Base-by-base conservation (phyloP, 2,329 filamentous ascomycete genomes). In the Xylaria digitata region DNA sequence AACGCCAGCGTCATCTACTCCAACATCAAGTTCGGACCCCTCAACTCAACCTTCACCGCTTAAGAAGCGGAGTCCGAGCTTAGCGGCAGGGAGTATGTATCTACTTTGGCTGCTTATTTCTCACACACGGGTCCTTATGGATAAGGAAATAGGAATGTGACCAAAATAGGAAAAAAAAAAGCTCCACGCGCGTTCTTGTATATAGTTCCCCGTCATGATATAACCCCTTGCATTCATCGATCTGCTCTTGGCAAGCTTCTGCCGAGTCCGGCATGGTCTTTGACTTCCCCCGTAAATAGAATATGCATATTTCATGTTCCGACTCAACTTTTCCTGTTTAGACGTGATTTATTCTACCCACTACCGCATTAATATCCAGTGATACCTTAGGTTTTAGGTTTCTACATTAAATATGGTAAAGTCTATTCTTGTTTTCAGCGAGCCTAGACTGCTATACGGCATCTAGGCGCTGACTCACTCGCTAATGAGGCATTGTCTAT, bases 11-110 rank as follows among this genome's bases (percentile, higher is more conserved):
- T 85, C 61, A 75, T 74, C 43, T 85, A 78, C 77, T 84, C 82
- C 48, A 84, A 84, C 78, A 84, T 85, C 78, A 82, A 80, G 77
- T 78, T 82, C 70, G 83, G 83, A 3, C 79, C 82, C 53, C 79
- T 85, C 72, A 79, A 79, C 72, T 82, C 80, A 6, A 85, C 83
- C 66, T 84, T 75, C 70, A 65, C 62, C 32, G 21, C 54, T 5
- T 70, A 70, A 60, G 58, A 34, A 40, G 21, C n/a, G 48, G 13
- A 11, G 30, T 30, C 26, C 19, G 13, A 34, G 32, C 34, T 46
- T 30, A 23, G 32, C 54, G 45, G n/a, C 37, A 9, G 17, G 17
- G 21, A 17, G n/a, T 17, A 26, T 19, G 13, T 26, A 5, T n/a
- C 26, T 34, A 1, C n/a, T 61, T 32, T 19, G 15, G 26, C 43